Evolutionary conservation across 2,329 filamentous ascomycete species (phyloP).

Genomic region (Neonectria ditissima): DNA sequence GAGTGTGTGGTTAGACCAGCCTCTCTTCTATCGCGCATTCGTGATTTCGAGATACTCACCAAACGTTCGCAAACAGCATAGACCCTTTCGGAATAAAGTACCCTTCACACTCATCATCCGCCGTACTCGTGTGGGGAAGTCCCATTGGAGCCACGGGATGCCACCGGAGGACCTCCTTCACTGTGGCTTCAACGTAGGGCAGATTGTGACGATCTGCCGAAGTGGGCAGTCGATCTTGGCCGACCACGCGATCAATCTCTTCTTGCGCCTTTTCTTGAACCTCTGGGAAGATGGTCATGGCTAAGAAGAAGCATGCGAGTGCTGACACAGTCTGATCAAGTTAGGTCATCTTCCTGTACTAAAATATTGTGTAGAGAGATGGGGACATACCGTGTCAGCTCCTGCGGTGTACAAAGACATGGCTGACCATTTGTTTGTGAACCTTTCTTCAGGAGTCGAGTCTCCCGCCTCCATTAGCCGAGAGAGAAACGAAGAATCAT

Average conservation of each 20-base stretch:
- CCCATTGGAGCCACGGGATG: constrained; percentile 48
- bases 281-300: constrained; percentile 30
- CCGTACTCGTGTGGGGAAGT: constrained; percentile 53
- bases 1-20: neutral
- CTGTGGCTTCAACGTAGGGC: constrained; percentile 44
- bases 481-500: constrained; percentile 27
- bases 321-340: constrained; percentile 31
- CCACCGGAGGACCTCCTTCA: constrained; percentile 48
- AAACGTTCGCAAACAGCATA: constrained; percentile 36
- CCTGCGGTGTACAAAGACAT: constrained; percentile 35
- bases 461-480: constrained; percentile 27
- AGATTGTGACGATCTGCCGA: constrained; percentile 40
- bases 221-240: constrained; percentile 43
- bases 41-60: constrained; percentile 14
- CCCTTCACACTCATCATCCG: constrained; percentile 38
- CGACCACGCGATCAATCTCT: constrained; percentile 39
- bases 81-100: constrained; percentile 42
- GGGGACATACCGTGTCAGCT: constrained; percentile 34
- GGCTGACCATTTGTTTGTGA: constrained; percentile 38
- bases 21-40: fast-evolving
- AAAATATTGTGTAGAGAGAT: neutral
- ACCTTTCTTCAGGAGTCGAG: constrained; percentile 19
- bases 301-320: constrained; percentile 33
- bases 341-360: neutral
- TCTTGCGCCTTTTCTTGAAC: constrained; percentile 32